These are phyloP conservation scores for Phaeosphaeriaceae sp. DNA, from an alignment of 2,329 filamentous ascomycete genomes.

Conservation along the genomic window DNA sequence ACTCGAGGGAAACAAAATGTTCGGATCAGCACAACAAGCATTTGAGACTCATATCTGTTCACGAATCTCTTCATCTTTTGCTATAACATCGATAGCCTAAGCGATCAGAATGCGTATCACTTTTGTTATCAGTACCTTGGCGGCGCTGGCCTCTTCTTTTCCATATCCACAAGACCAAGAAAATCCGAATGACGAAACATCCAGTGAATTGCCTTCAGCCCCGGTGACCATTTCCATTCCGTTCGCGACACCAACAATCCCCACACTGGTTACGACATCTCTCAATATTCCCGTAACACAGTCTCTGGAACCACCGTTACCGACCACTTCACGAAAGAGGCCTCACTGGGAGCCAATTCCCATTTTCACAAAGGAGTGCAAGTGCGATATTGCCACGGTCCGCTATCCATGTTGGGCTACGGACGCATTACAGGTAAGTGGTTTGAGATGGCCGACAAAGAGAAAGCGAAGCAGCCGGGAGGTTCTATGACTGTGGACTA, in stretches of 20 bases:
- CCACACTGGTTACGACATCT: constrained; percentile 22
- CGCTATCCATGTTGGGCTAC: constrained; percentile 39
- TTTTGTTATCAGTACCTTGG: constrained; percentile 11
- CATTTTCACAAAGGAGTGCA: constrained; percentile 63
- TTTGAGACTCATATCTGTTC: neutral
- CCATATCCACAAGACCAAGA: constrained; percentile 15
- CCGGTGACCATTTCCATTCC: constrained; percentile 7
- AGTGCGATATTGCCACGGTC: constrained; percentile 31
- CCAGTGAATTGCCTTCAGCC: constrained; percentile 1
- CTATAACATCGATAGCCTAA: neutral
- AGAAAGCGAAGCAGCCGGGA: neutral
- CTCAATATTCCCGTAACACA: constrained; percentile 31
- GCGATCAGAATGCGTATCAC: constrained; percentile 19
- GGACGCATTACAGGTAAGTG: constrained; percentile 35
- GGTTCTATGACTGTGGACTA: too few relatives aligned
- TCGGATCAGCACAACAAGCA: constrained; percentile 6
- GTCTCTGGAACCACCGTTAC: neutral
- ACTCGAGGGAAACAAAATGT: constrained; percentile 3
- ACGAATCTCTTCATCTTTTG: constrained; percentile 1
- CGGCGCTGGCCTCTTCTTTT: constrained; percentile 10
- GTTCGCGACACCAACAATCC: constrained; percentile 21
- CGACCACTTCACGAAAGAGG: constrained; percentile 51
- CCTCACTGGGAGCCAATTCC: constrained; percentile 59
- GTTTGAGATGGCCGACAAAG: neutral
- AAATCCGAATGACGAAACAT: constrained; percentile 3